Conservation (phyloP, 768 basidiomycete genomes). For the Russula dissimulans region DNA sequence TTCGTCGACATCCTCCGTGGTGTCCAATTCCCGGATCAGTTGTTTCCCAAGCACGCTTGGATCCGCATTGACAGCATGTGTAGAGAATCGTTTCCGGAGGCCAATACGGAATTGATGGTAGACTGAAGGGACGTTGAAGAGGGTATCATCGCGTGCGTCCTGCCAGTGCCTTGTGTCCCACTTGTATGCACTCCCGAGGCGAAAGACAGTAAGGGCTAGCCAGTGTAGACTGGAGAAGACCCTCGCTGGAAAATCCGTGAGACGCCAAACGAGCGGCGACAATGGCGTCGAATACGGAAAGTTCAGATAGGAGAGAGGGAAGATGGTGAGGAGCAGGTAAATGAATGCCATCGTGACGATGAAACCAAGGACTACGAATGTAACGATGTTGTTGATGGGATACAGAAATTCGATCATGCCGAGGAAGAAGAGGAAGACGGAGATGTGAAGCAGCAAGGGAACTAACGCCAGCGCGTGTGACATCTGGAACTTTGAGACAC, state of each 20-base stretch:
- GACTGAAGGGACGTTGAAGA: not conserved
- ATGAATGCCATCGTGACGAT: not conserved
- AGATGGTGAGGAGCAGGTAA: conserved; percentile 8
- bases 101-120: not conserved
- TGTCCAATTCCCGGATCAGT: conserved; percentile 1
- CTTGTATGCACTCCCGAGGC: not conserved
- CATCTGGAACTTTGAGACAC: conserved; percentile 8
- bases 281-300: conserved; percentile 18
- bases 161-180: not conserved
- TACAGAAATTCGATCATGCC: conserved; percentile 16
- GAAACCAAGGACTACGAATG: conserved; percentile 4
- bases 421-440: conserved; percentile 16
- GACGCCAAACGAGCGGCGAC: conserved; percentile 7
- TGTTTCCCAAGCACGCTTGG: conserved; percentile 7
- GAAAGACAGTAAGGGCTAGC: not conserved
- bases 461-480: conserved; percentile 1
- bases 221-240: not conserved
- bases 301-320: conserved; percentile 7
- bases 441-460: conserved; percentile 11
- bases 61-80: not conserved
- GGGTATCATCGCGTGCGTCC: conserved; percentile 1
- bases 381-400: conserved; percentile 9
- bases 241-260: not conserved
- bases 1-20: not conserved
- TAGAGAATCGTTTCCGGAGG: not conserved